These are phyloP conservation scores for Xylaria telfairii DNA, from an alignment of 495 filamentous ascomycete genomes.

Conservation along the genomic window DNA sequence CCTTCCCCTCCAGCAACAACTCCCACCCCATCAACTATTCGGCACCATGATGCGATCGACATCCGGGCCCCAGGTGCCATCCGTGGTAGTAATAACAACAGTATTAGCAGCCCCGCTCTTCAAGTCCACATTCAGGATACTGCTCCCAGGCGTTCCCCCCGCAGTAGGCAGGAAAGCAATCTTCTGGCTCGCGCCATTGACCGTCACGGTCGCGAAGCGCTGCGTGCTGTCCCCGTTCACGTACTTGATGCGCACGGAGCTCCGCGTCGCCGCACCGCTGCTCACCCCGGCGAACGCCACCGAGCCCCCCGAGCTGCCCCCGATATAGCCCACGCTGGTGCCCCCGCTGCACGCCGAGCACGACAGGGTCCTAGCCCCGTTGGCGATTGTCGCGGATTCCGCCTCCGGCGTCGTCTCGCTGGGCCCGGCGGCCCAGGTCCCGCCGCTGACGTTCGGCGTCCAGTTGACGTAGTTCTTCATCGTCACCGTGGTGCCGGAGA, in stretches of 20 bases:
- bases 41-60: slow-evolving; percentile 64
- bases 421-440: slow-evolving; percentile 47
- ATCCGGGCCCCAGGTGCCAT: slow-evolving; percentile 60
- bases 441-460: slow-evolving; percentile 44
- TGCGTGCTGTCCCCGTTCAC: slow-evolving; percentile 58
- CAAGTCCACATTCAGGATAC: slow-evolving; percentile 49
- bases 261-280: slow-evolving; percentile 52
- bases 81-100: slow-evolving; percentile 55
- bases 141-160: slow-evolving; percentile 41
- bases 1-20: neutral
- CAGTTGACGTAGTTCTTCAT: slow-evolving; percentile 61
- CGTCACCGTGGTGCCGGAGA: slow-evolving; percentile 60
- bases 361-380: slow-evolving; percentile 41
- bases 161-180: slow-evolving; percentile 56
- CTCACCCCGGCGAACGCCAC: slow-evolving; percentile 53
- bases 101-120: slow-evolving; percentile 51
- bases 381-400: slow-evolving; percentile 46
- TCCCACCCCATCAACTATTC: slow-evolving; percentile 2
- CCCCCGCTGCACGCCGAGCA: slow-evolving; percentile 56
- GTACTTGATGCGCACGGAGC: slow-evolving; percentile 61
- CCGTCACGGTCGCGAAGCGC: slow-evolving; percentile 59
- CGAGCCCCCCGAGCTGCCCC: slow-evolving; percentile 53
- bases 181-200: slow-evolving; percentile 57
- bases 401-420: slow-evolving; percentile 59
- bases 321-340: slow-evolving; percentile 59